Evolutionary conservation across 805 yeast species (phyloP), one percentile per base, ranked within the genome.

Genomic region (Maudiozyma serrabonitensis): DNA sequence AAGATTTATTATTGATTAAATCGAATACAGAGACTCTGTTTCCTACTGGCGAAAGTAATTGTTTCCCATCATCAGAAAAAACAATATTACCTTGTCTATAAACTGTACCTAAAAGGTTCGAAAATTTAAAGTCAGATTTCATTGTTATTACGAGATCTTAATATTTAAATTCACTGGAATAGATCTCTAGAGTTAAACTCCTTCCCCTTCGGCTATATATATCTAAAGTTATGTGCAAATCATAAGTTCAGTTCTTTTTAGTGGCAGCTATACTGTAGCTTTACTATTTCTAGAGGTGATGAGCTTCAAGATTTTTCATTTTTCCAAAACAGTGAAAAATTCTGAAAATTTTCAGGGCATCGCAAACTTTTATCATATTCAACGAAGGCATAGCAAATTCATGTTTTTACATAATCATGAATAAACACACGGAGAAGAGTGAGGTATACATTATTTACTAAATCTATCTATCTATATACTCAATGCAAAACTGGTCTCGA

Each of bases 81-180:
- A 83, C 74, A 26, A 93, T 69, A 64, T 91, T 89, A n/a, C 98
- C 99, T 62, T 84, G 87, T 46, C 95, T 75, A 63, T 93, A 93
- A 3, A 93, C 98, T 0, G 98, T 90, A 28, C 99, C 99, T 58
- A 93, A 71, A 32, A 93, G 73, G 69, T 91, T 93, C 34, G 95
- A 81, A 59, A 93, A 84, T 75, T 83, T 72, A 65, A 84, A 88
- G 69, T 87, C 95, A n/a, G 95, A 82, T 71, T 82, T 87, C 95
- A 88, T 87, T 46, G 4, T 41, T 35, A 28, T 28, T 28, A 28
- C 12, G 18, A 18, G 15, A 3, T 16, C 18, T 8, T n/a, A 37
- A 37, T 37, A 37, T n/a, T 37, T 16, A 18, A 37, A 15, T 37
- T 37, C 19, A 37, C 40, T 8, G 21, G 2, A 37, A 13, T 37